Conservation (phyloP, 495 filamentous ascomycete genomes). For the Podospora bellae-mahoneyi region DNA sequence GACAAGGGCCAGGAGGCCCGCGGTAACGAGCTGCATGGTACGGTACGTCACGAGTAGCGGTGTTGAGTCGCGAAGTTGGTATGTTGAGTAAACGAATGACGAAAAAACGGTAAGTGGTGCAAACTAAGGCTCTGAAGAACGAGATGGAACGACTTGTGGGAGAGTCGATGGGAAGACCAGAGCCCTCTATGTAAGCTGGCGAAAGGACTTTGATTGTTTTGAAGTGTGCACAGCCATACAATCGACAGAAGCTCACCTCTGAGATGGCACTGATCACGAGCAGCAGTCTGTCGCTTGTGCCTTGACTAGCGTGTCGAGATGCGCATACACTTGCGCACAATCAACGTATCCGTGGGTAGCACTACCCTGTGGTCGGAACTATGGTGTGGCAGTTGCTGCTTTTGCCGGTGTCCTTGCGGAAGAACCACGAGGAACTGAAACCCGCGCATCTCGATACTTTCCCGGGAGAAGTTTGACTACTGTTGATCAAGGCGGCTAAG, state of each 20-base stretch:
- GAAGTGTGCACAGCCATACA: not conserved
- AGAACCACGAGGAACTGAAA: not conserved
- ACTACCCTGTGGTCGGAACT: not conserved
- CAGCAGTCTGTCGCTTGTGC: not conserved
- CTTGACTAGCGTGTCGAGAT: not conserved
- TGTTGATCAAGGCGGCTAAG: not conserved
- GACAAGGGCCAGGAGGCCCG: constrained; percentile 24
- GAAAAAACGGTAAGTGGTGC: not conserved
- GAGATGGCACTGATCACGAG: not conserved
- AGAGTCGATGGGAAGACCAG: not conserved
- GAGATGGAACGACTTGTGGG: not conserved
- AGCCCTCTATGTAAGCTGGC: not conserved
- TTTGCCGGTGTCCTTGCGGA: not conserved
- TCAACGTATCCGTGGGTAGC: not conserved
- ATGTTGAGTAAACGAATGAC: not conserved
- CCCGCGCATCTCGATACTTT: not conserved
- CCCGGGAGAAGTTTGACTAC: not conserved
- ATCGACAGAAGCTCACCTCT: not conserved
- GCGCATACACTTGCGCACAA: not conserved
- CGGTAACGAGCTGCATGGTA: constrained; percentile 5
- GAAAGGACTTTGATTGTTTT: not conserved
- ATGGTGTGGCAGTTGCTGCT: not conserved
- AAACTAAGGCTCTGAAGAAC: not conserved
- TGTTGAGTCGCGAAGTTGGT: not conserved
- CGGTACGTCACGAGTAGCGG: not conserved